Conservation (phyloP, 352 stramenopile genomes). For the Phytopythium kandeliae region DNA sequence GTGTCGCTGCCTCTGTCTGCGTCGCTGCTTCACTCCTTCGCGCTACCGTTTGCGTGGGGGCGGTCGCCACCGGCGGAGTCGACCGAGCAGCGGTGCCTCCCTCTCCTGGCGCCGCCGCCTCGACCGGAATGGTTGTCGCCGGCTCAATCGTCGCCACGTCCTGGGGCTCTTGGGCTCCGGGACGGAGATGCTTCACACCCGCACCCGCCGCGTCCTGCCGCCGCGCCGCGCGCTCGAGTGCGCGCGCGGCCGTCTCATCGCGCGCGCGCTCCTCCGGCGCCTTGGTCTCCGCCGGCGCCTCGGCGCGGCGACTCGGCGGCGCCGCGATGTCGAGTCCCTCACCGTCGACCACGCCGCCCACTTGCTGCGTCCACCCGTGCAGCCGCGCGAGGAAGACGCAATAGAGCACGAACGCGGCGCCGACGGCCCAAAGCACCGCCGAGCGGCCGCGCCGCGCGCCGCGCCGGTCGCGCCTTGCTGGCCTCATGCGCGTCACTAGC, state of each 20-base stretch:
- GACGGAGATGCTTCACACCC: not conserved
- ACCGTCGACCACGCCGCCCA: conserved; percentile 7
- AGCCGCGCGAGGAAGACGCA: conserved; percentile 19
- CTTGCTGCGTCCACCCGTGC: conserved; percentile 10
- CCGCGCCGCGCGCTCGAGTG: not conserved
- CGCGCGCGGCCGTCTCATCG: not conserved
- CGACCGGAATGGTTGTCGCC: not conserved
- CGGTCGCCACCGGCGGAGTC: too few relatives aligned
- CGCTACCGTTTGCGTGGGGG: too few relatives aligned
- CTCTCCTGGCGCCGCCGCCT: too few relatives aligned
- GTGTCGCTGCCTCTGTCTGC: too few relatives aligned
- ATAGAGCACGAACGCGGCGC: conserved; percentile 21
- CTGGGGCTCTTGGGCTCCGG: not conserved
- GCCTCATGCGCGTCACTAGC: too few relatives aligned
- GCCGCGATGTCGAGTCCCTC: conserved; percentile 4
- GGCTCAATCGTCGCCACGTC: not conserved
- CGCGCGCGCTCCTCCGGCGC: not conserved
- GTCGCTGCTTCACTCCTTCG: too few relatives aligned
- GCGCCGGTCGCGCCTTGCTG: conserved; percentile 1
- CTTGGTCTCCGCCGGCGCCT: not conserved
- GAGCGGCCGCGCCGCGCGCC: conserved; percentile 11
- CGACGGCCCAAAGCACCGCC: conserved; percentile 10
- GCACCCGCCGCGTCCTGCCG: not conserved
- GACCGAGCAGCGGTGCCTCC: too few relatives aligned
- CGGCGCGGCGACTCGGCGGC: too few relatives aligned